A percentile compares a stretch with the other conserved stretches of the same genome.
These are phyloP conservation scores for Penicillium malachiteum DNA, from an alignment of 495 filamentous ascomycete genomes.

Conservation along the genomic window DNA sequence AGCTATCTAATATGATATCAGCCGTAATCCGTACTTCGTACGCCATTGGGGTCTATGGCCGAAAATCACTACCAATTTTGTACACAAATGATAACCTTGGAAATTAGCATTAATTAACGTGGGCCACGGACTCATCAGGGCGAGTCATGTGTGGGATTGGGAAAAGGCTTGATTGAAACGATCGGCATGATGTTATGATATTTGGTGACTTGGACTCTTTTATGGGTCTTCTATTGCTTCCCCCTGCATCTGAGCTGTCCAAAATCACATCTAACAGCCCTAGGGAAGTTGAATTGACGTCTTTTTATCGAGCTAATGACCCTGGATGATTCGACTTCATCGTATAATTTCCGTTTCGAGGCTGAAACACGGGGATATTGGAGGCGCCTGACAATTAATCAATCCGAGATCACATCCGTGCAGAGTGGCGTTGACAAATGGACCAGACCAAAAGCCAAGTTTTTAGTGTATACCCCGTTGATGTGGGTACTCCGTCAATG, in stretches of 20 bases:
- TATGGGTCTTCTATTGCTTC: background rate
- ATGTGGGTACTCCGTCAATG: constrained; percentile 8
- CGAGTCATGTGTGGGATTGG: background rate
- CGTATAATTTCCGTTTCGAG: constrained; percentile 1
- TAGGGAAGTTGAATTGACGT: background rate
- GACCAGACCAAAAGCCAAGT: constrained; percentile 27
- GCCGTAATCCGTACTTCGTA: too few species aligned
- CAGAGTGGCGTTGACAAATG: constrained; percentile 7
- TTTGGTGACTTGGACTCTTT: background rate
- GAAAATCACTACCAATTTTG: too few species aligned
- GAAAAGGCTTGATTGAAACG: constrained; percentile 1
- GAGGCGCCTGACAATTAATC: constrained; percentile 9
- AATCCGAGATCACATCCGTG: constrained; percentile 14
- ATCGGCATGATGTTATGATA: constrained; percentile 2
- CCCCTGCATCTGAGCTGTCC: too few species aligned
- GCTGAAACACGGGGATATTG: constrained; percentile 13
- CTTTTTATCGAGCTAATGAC: background rate
- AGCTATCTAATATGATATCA: too few species aligned
- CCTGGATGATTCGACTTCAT: background rate
- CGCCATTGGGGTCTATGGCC: too few species aligned
- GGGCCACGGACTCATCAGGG: background rate
- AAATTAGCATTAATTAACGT: too few species aligned
- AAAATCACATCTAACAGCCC: too few species aligned
- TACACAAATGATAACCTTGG: too few species aligned
- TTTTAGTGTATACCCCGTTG: constrained; percentile 20